Percentiles rank a stretch among this genome's conserved stretches.
Evolutionary conservation across 192 early-diverging fungal species (phyloP).

Genomic region (Rhizophagus clarus): DNA sequence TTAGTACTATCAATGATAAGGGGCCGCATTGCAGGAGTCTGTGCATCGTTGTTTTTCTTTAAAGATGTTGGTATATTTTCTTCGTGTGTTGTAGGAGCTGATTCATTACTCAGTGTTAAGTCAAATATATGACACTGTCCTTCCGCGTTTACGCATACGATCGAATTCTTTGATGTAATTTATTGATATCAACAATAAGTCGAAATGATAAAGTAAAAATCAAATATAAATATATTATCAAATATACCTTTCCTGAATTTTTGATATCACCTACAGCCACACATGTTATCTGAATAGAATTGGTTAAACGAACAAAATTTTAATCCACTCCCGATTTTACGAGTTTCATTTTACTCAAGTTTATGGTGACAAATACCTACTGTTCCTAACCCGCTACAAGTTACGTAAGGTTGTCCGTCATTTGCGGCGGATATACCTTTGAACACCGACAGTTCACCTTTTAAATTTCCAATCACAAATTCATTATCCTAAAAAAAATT

Average conservation of each 20-base stretch:
- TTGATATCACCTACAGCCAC: slow-evolving; percentile 58
- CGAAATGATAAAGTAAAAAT: background rate
- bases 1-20: slow-evolving; percentile 25
- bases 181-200: background rate
- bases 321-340: background rate
- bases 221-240: background rate
- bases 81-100: slow-evolving; percentile 3
- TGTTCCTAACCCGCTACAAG: slow-evolving; percentile 56
- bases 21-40: background rate
- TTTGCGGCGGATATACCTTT: slow-evolving; percentile 47
- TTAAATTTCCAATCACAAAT: slow-evolving; percentile 63
- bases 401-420: slow-evolving; percentile 44
- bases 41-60: background rate
- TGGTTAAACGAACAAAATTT: background rate
- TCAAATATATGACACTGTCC: slow-evolving; percentile 62
- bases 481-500: slow-evolving; percentile 49
- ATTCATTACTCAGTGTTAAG: slow-evolving; percentile 19
- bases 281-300: slow-evolving; percentile 53
- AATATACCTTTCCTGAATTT: slow-evolving; percentile 52
- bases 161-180: slow-evolving; percentile 44
- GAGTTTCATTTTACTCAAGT: background rate
- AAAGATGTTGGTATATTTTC: slow-evolving; percentile 31
- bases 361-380: slow-evolving; percentile 33
- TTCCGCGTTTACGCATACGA: slow-evolving; percentile 59
- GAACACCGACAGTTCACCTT: slow-evolving; percentile 58